Percentiles rank a stretch among this genome's conserved stretches.
Evolutionary conservation across 2,329 filamentous ascomycete species (phyloP).

Genomic region (Gliomastix tumulicola): DNA sequence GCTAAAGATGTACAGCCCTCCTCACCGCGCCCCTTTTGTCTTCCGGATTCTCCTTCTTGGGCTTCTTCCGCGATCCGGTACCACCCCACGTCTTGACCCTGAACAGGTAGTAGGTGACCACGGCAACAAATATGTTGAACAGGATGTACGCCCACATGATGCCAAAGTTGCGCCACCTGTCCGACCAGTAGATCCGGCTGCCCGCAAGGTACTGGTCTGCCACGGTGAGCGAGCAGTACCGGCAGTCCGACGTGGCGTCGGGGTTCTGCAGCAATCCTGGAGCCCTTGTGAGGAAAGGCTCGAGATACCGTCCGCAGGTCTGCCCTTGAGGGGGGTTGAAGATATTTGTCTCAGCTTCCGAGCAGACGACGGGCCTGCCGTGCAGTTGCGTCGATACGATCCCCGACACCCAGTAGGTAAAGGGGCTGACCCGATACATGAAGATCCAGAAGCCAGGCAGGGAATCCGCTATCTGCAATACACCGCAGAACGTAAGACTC

Average conservation of each 20-base stretch:
- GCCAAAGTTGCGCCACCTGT: constrained; percentile 65
- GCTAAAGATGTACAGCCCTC: too few species aligned
- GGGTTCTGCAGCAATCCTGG: constrained; percentile 58
- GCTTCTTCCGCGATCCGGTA: not conserved
- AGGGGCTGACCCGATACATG: constrained; percentile 62
- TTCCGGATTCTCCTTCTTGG: too few species aligned
- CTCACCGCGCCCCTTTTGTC: too few species aligned
- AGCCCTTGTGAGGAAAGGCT: constrained; percentile 39
- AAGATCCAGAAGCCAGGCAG: constrained; percentile 72
- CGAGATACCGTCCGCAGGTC: constrained; percentile 59
- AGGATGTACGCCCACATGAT: constrained; percentile 60
- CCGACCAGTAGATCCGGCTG: constrained; percentile 38
- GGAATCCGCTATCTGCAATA: constrained; percentile 49
- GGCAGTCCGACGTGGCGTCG: constrained; percentile 46
- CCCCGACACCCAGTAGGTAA: constrained; percentile 62
- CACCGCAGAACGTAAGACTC: constrained; percentile 55
- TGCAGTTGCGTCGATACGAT: constrained; percentile 62
- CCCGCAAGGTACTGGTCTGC: constrained; percentile 53
- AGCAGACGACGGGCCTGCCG: constrained; percentile 43
- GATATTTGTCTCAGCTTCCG: constrained; percentile 47
- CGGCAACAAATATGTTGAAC: constrained; percentile 55
- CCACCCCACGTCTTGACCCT: not conserved
- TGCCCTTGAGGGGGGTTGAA: constrained; percentile 58
- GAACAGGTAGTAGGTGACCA: constrained; percentile 54
- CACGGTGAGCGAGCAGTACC: constrained; percentile 58